Percentiles rank a stretch among this genome's conserved stretches.
phyloP scores from a whole-genome alignment of 2,329 filamentous ascomycete species.

The Didymella keratinophila region DNA sequence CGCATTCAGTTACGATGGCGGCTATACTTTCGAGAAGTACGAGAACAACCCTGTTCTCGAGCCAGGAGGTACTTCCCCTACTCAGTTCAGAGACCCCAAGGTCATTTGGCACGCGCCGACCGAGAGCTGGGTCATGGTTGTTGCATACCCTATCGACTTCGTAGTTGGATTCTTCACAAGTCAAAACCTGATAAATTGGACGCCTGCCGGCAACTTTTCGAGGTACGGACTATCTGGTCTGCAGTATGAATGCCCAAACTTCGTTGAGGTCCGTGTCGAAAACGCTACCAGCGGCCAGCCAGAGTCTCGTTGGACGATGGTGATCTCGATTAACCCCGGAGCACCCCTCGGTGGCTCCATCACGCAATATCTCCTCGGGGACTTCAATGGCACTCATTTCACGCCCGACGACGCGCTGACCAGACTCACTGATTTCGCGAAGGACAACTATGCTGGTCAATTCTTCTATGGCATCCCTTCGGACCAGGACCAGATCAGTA shows the following conservation, averaged over 20 bases:
- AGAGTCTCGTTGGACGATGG: constrained; percentile 55
- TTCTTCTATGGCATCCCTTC: constrained; percentile 59
- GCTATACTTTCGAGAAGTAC: constrained; percentile 69
- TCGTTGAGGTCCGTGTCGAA: constrained; percentile 63
- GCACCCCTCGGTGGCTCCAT: constrained; percentile 65
- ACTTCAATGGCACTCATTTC: constrained; percentile 72
- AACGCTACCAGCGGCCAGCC: constrained; percentile 44
- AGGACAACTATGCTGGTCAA: constrained; percentile 66
- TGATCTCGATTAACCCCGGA: constrained; percentile 65
- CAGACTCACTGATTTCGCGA: constrained; percentile 57
- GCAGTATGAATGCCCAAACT: constrained; percentile 71
- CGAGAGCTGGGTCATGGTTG: constrained; percentile 49
- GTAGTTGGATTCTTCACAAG: constrained; percentile 69
- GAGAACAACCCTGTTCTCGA: constrained; percentile 67
- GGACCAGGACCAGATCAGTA: constrained; percentile 55
- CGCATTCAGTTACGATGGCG: constrained; percentile 68
- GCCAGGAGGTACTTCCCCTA: constrained; percentile 53
- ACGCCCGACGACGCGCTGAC: constrained; percentile 53
- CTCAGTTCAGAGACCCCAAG: constrained; percentile 71
- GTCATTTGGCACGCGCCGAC: constrained; percentile 54
- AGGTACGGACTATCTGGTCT: constrained; percentile 59
- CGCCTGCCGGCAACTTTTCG: constrained; percentile 65
- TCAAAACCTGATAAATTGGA: constrained; percentile 66
- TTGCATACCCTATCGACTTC: constrained; percentile 64
- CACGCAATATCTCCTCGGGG: constrained; percentile 65